Percentiles rank a stretch among this genome's conserved stretches.
These are phyloP conservation scores for Mycosarcoma mackinlayi DNA, from an alignment of 1,284 basidiomycete genomes.

Conservation along the genomic window DNA sequence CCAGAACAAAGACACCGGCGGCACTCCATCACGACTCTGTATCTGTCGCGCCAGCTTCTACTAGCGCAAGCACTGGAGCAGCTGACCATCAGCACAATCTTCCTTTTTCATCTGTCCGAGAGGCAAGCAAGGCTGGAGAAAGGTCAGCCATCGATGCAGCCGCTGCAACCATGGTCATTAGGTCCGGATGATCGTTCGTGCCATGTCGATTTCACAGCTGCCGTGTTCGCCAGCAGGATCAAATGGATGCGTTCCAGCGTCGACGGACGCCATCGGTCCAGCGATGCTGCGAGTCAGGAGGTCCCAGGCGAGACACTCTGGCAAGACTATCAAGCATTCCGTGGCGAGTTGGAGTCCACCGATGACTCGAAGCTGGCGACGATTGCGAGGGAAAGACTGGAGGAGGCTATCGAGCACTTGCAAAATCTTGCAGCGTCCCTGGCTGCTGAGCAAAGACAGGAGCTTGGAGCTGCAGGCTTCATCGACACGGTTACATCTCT, in stretches of 20 bases:
- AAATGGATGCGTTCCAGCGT: constrained; percentile 32
- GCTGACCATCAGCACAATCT: constrained; percentile 22
- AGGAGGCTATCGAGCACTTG: constrained; percentile 12
- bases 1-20: constrained; percentile 12
- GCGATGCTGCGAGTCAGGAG: neutral
- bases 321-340: constrained; percentile 24
- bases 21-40: constrained; percentile 16
- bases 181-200: constrained; percentile 3
- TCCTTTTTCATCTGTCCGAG: constrained; percentile 16
- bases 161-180: constrained; percentile 9
- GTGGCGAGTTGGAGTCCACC: neutral
- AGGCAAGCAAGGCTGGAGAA: neutral
- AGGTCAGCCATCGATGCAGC: neutral
- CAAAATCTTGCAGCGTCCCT: constrained; percentile 6
- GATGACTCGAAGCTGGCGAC: neutral
- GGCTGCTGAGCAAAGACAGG: constrained; percentile 3
- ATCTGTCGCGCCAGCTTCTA: constrained; percentile 29
- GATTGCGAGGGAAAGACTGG: constrained; percentile 11
- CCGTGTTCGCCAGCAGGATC: constrained; percentile 26
- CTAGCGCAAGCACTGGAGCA: constrained; percentile 34
- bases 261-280: neutral
- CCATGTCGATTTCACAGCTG: constrained; percentile 10
- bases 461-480: constrained; percentile 10
- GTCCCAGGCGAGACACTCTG: constrained; percentile 24
- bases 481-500: constrained; percentile 14